Base-by-base conservation (phyloP, 768 basidiomycete genomes). In the Lactarius deliciosus region DNA sequence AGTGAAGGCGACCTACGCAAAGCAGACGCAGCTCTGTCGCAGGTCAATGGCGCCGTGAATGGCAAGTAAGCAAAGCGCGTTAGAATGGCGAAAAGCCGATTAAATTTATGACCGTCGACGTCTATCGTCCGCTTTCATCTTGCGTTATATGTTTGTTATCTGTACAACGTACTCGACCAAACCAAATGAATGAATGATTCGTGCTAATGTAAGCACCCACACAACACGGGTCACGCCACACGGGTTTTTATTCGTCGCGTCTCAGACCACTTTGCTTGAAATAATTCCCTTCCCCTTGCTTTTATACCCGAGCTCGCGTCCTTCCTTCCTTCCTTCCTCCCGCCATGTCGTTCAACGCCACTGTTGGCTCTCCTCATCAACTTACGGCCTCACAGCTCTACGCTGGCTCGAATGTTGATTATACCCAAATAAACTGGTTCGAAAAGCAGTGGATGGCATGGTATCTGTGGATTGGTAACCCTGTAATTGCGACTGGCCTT, bases 401-500 rank as follows among this genome's bases (percentile, higher is more conserved):
- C 65, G 80, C 83, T 2, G 76, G 80, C 66, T 79, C 82, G 3
- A 77, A 81, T 69, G 80, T 83, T 25, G 88, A 91, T 76, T 80
- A 87, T 64, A 73, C 82, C 22, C 80, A 85, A 62, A 80, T 92
- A 47, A 85, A 74, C 67, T 89, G 85, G 87, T 67, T 88, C 59
- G 95, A 96, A 78, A 82, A 86, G 64, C 81, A 86, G 72, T 98
- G 95, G 94, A 88, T 82, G 59, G 78, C 83, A 25, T 97, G 92
- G 89, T 98, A 96, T 74, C 77, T 91, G 54, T 87, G 81, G 81
- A 87, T 96, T 57, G 92, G 87, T 63, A 94, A 96, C 80, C 94
- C 95, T 0, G 75, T 94, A 64, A 81, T 98, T 70, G 97, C 97
- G 15, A 99, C 97, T 0, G 96, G 96, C 61, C 79, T 99, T 63